Percentiles rank a stretch among this genome's conserved stretches.
These are phyloP conservation scores for Phaeodactylum tricornutum DNA, from an alignment of 108 stramenopile species.

Conservation along the genomic window DNA sequence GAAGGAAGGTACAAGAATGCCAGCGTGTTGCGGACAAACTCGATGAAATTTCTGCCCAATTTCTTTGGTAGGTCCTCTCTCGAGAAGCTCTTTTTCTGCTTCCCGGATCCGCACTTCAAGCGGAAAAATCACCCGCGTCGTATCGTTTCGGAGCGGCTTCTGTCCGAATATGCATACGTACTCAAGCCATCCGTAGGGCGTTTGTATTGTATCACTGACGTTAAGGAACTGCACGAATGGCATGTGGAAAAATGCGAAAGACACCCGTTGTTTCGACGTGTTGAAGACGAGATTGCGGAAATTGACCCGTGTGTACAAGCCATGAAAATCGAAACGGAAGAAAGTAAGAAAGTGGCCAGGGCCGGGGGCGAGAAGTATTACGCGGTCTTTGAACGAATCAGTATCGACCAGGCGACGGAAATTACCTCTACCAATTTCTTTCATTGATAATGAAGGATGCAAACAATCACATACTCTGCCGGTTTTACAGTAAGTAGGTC, in stretches of 20 bases:
- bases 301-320: slow-evolving; percentile 85
- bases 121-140: slow-evolving; percentile 93
- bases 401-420: not conserved
- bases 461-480: no score
- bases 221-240: slow-evolving; percentile 93
- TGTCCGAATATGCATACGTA: slow-evolving; percentile 90
- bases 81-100: slow-evolving; percentile 91
- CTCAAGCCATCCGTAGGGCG: slow-evolving; percentile 52
- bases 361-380: slow-evolving; percentile 60
- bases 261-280: slow-evolving; percentile 73
- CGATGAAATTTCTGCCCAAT: slow-evolving; percentile 85
- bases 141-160: slow-evolving; percentile 71
- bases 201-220: slow-evolving; percentile 94
- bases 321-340: slow-evolving; percentile 91
- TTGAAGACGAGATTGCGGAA: slow-evolving; percentile 57
- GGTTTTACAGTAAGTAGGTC: no score
- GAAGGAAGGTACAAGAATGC: slow-evolving; percentile 75
- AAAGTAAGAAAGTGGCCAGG: slow-evolving; percentile 93
- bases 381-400: slow-evolving; percentile 59
- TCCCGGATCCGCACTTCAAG: slow-evolving; percentile 98
- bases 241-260: slow-evolving; percentile 77
- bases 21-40: slow-evolving; percentile 80
- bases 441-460: not conserved
- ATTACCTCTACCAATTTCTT: slow-evolving; percentile 5
- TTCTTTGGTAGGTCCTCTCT: slow-evolving; percentile 47